phyloP scores from a whole-genome alignment of 495 filamentous ascomycete species.

The Trichoderma orchidacearum region DNA sequence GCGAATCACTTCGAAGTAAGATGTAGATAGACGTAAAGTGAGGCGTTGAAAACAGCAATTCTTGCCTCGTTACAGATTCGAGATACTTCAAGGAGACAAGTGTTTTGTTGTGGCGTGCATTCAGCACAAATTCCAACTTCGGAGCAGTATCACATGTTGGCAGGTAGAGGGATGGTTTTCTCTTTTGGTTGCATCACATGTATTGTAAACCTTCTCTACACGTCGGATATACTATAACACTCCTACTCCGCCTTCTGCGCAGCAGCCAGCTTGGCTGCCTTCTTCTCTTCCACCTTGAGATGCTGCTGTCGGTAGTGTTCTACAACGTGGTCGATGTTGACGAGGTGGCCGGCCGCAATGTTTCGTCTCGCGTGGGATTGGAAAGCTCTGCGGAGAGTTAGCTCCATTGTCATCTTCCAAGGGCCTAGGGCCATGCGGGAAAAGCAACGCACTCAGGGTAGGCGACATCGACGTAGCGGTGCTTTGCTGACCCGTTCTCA shows the following conservation, averaged over 20 bases:
- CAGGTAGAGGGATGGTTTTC: too few relatives aligned
- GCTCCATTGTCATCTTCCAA: too few relatives aligned
- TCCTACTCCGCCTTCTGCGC: conserved; percentile 9
- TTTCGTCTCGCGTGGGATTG: conserved; percentile 25
- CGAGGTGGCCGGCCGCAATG: conserved; percentile 29
- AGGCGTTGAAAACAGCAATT: too few relatives aligned
- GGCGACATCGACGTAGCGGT: conserved; percentile 23
- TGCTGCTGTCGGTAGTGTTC: conserved; percentile 33
- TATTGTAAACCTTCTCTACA: not conserved
- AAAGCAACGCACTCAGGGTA: conserved; percentile 31
- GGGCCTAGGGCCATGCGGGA: too few relatives aligned
- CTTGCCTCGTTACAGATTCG: too few relatives aligned
- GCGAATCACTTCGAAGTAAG: too few relatives aligned
- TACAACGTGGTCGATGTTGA: conserved; percentile 29
- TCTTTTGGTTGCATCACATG: too few relatives aligned
- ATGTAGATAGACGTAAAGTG: too few relatives aligned
- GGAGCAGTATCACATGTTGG: too few relatives aligned
- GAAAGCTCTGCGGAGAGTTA: conserved; percentile 22
- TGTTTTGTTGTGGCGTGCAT: too few relatives aligned
- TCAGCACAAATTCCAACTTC: too few relatives aligned
- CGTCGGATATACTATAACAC: not conserved
- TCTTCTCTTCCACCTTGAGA: conserved; percentile 30
- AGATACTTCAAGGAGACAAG: too few relatives aligned
- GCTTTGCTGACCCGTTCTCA: conserved; percentile 12
- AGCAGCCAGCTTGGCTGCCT: conserved; percentile 24